Base-by-base conservation (phyloP, 768 basidiomycete species). In the Panellus pusillus region DNA sequence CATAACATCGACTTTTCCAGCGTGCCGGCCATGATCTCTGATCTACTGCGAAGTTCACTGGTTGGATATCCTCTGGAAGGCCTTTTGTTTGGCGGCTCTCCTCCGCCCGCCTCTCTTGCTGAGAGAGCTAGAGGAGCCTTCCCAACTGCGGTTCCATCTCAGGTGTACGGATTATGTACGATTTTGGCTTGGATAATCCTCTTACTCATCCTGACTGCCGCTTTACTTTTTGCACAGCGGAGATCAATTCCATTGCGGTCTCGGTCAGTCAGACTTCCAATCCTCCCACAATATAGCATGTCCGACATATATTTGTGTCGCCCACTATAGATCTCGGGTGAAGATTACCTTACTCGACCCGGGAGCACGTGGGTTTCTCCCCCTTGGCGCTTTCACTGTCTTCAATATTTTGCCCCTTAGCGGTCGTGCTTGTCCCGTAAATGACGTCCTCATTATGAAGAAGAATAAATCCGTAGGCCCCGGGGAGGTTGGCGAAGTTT, bases 1-100 rank as follows among this genome's bases (percentile, higher is more conserved):
- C 11, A 31, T 20, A 11, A 24, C 24, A 24, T 24, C 24, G 24
- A 24, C 4, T 31, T 37, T 6, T 49, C 3, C 39, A 82, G 79
- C 2, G 84, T 86, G 14, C 83, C 84, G 1, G 77, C 80, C 17
- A 83, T 83, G 75, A 81, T 83, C 19, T 70, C 76, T 42, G 83
- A 86, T 65, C 69, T 87, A 24, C 70, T 76, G 13, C 75, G 81
- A 40, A 78, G 75, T 61, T 74, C 77, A 4, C 52, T 79, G 29
- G 72, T 65, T 17, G 77, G 77, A 14, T 67, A 77, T 60, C 70
- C 74, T 4, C 68, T 82, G 13, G 79, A 82, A 50, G 72, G 74
- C 13, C 67, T 83, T 27, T 67, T 83, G 27, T 82, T 81, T 55
- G 81, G 81, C 9, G 81, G 81, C 47, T 72, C 79, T 28, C 74